These are phyloP conservation scores for Backusella tarrabulga DNA, from an alignment of 192 early-diverging fungal species.

Conservation along the genomic window DNA sequence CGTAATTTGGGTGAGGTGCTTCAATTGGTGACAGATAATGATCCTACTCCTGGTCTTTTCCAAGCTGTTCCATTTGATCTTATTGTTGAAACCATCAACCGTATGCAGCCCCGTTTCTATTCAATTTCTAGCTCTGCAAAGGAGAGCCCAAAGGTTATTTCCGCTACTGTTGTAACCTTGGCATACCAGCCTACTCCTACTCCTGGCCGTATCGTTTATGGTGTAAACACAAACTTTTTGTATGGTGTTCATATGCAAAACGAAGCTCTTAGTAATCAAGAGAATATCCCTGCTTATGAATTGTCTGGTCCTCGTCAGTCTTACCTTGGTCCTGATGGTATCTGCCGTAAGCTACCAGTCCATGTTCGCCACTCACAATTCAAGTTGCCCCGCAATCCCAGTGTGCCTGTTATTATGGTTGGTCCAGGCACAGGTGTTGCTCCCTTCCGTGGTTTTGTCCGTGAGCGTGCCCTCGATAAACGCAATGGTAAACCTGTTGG, in stretches of 20 bases:
- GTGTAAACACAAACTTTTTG: slow-evolving; percentile 88
- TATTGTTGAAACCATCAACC: slow-evolving; percentile 80
- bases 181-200: slow-evolving; percentile 61
- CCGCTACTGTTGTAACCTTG: slow-evolving; percentile 89
- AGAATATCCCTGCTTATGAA: slow-evolving; percentile 33
- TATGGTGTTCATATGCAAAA: slow-evolving; percentile 56
- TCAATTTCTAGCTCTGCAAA: slow-evolving; percentile 92
- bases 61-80: slow-evolving; percentile 74
- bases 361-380: slow-evolving; percentile 90
- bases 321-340: slow-evolving; percentile 17
- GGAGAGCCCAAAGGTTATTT: slow-evolving; percentile 68
- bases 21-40: slow-evolving; percentile 37
- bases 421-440: slow-evolving; percentile 99
- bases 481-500: slow-evolving; percentile 68
- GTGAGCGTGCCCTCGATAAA: slow-evolving; percentile 75
- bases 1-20: slow-evolving; percentile 78
- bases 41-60: slow-evolving; percentile 19
- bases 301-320: slow-evolving; percentile 40
- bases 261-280: background rate
- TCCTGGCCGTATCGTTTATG: slow-evolving; percentile 61
- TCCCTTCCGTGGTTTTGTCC: slow-evolving; percentile 96
- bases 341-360: slow-evolving; percentile 61
- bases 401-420: slow-evolving; percentile 91
- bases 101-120: slow-evolving; percentile 89
- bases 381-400: slow-evolving; percentile 75